Percentiles rank a stretch among this genome's conserved stretches.
phyloP scores from a whole-genome alignment of 345 rosid genomes.

The Salix suchowensis region DNA sequence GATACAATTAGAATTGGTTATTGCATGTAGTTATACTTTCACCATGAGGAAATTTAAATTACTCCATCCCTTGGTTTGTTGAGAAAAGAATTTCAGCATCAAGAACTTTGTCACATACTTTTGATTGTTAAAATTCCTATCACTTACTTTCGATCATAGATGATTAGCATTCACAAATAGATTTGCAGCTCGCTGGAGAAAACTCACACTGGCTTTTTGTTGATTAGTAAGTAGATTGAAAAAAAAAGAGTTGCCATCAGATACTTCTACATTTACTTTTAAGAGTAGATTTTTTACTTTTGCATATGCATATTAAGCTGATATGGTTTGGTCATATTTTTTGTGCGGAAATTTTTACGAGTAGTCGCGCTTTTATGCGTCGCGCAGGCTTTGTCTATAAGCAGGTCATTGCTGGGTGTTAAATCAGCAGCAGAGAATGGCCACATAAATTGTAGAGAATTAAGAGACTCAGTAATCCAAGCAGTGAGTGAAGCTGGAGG shows the following conservation, averaged over 20 bases:
- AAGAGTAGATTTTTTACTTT: background rate
- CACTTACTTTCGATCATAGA: background rate
- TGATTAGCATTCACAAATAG: background rate
- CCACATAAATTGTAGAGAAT: slow-evolving; percentile 31
- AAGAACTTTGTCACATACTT: background rate
- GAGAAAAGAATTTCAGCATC: background rate
- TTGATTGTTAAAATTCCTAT: background rate
- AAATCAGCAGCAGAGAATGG: slow-evolving; percentile 49
- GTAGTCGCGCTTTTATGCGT: background rate
- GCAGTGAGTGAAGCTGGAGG: slow-evolving; percentile 59
- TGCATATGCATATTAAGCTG: background rate
- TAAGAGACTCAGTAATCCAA: slow-evolving; percentile 44
- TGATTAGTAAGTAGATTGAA: background rate
- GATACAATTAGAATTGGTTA: background rate
- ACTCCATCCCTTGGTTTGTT: background rate
- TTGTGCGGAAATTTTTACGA: too few relatives aligned
- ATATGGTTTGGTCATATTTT: too few relatives aligned
- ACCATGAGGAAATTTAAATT: background rate
- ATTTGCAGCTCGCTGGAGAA: background rate
- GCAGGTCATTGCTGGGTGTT: slow-evolving; percentile 51
- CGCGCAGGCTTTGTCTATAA: slow-evolving; percentile 78
- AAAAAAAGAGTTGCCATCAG: background rate
- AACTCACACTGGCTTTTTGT: background rate
- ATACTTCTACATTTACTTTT: background rate
- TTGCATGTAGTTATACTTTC: background rate